A percentile compares a stretch with the other conserved stretches of the same genome.
These are phyloP conservation scores for Citrus reticulata DNA, from an alignment of 345 rosid species.

Conservation along the genomic window DNA sequence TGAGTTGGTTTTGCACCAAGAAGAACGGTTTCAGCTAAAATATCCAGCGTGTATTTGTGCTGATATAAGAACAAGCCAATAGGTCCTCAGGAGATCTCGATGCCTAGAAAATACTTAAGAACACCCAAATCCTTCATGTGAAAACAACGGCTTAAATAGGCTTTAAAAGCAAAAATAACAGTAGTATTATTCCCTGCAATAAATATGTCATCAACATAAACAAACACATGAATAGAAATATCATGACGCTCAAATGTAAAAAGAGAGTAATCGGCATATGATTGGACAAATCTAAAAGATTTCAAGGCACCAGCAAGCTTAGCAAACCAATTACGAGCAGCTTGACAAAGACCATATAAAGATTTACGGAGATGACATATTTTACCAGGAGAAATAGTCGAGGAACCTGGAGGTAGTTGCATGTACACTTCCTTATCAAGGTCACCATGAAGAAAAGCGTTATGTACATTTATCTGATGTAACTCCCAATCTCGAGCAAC, in stretches of 20 bases:
- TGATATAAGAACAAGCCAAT: not conserved
- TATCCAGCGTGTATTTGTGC: not conserved
- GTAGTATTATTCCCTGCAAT: not conserved
- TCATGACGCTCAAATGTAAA: not conserved
- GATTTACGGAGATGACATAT: constrained; percentile 13
- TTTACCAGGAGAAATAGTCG: not conserved
- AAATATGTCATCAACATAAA: constrained; percentile 4
- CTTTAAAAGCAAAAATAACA: no score
- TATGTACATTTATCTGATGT: no score
- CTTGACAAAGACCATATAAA: not conserved
- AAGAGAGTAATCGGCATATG: not conserved
- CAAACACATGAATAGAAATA: not conserved
- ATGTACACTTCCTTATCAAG: constrained; percentile 1
- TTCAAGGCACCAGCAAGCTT: not conserved
- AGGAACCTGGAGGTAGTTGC: not conserved
- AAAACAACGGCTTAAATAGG: no score
- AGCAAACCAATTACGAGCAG: constrained; percentile 4
- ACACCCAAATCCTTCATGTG: no score
- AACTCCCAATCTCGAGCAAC: no score
- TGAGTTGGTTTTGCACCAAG: not conserved
- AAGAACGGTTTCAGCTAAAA: not conserved
- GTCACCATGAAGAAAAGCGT: not conserved
- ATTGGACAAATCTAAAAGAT: not conserved
- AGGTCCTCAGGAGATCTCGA: not conserved
- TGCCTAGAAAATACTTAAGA: constrained; percentile 4